phyloP scores from a whole-genome alignment of 495 filamentous ascomycete species.

The Daldinia bambusicola region DNA sequence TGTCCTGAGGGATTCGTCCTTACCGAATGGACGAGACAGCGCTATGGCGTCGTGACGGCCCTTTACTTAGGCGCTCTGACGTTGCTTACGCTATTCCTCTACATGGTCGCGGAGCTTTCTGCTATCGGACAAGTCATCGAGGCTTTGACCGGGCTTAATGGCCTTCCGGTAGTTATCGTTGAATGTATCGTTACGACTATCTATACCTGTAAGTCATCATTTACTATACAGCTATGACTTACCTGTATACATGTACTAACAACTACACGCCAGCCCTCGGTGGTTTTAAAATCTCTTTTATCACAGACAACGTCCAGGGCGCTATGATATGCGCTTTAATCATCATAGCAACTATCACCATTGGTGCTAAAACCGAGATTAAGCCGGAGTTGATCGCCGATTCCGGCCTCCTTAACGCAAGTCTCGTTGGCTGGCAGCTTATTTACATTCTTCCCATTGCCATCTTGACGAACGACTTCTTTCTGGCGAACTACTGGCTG shows the following conservation, averaged over 20 bases:
- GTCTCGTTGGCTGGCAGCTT: slow-evolving; percentile 77
- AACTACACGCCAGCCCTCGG: slow-evolving; percentile 65
- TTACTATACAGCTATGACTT: neutral
- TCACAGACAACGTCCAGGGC: slow-evolving; percentile 82
- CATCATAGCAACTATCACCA: slow-evolving; percentile 74
- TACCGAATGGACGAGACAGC: slow-evolving; percentile 80
- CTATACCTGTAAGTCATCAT: slow-evolving; percentile 71
- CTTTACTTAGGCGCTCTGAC: slow-evolving; percentile 76
- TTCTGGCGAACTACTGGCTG: slow-evolving; percentile 81
- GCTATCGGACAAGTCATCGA: slow-evolving; percentile 77
- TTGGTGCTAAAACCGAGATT: slow-evolving; percentile 75
- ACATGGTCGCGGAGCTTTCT: slow-evolving; percentile 83
- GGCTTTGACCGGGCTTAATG: slow-evolving; percentile 75
- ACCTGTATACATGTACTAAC: slow-evolving; percentile 21
- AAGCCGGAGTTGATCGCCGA: slow-evolving; percentile 70
- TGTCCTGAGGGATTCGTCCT: slow-evolving; percentile 81
- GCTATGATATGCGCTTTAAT: slow-evolving; percentile 75
- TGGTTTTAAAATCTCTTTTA: slow-evolving; percentile 79
- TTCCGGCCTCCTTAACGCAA: slow-evolving; percentile 68
- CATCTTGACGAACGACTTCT: slow-evolving; percentile 81
- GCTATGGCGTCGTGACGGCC: slow-evolving; percentile 72
- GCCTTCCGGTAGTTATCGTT: slow-evolving; percentile 77
- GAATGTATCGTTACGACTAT: slow-evolving; percentile 77
- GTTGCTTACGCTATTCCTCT: slow-evolving; percentile 80
- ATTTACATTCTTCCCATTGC: slow-evolving; percentile 80